phyloP scores from a whole-genome alignment of 2,329 filamentous ascomycete genomes.

The Penicillium frequentans region DNA sequence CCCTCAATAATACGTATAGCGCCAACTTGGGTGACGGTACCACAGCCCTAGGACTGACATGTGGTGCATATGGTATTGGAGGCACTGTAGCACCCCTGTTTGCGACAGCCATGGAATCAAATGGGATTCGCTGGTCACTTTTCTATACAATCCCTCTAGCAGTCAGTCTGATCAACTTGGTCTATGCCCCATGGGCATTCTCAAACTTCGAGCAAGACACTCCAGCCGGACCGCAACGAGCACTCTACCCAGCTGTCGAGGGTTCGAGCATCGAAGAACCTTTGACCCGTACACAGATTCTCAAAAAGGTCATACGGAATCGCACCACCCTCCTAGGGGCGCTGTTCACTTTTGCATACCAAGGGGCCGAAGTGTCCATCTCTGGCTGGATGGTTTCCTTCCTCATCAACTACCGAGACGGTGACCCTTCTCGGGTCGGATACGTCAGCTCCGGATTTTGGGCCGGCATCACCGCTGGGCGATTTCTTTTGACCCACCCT shows the following conservation, averaged over 20 bases:
- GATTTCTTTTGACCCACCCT: constrained; percentile 68
- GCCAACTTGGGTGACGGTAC: constrained; percentile 55
- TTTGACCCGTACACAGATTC: constrained; percentile 33
- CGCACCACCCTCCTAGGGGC: constrained; percentile 70
- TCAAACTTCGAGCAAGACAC: constrained; percentile 66
- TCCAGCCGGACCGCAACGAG: constrained; percentile 42
- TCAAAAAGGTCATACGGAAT: constrained; percentile 52
- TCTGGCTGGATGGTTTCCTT: constrained; percentile 88
- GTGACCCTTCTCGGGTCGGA: constrained; percentile 69
- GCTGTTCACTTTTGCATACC: constrained; percentile 81
- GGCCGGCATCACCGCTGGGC: constrained; percentile 72
- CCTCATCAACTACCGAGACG: constrained; percentile 70
- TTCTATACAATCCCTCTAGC: constrained; percentile 71
- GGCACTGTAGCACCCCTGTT: constrained; percentile 67
- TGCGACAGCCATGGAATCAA: constrained; percentile 70
- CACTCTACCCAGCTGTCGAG: constrained; percentile 46
- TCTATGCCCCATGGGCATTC: constrained; percentile 66
- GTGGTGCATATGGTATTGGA: constrained; percentile 56
- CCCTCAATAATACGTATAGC: constrained; percentile 58
- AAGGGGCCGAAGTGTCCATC: constrained; percentile 80
- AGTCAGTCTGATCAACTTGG: constrained; percentile 58
- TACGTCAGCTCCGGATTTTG: constrained; percentile 74
- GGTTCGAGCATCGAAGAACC: constrained; percentile 32
- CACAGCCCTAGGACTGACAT: constrained; percentile 44
- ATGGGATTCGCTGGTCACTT: constrained; percentile 63